A percentile compares a stretch with the other conserved stretches of the same genome.
phyloP scores from a whole-genome alignment of 2,329 filamentous ascomycete genomes.

The Trichoderma gracile region DNA sequence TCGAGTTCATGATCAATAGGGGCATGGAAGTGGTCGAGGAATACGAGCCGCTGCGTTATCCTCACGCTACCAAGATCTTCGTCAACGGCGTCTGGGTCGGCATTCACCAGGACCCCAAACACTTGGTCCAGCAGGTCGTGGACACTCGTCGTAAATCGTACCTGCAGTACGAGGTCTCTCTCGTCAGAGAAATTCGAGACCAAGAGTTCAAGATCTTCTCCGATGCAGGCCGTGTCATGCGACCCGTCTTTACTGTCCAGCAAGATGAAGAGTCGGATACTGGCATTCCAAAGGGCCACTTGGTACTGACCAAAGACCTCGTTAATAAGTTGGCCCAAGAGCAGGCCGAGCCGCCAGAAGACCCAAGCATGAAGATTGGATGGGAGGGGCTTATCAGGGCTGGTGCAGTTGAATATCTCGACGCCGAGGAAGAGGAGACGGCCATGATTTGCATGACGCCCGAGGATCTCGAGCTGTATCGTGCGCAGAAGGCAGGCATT shows the following conservation, averaged over 20 bases:
- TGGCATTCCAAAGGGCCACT: constrained; percentile 60
- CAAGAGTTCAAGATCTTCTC: constrained; percentile 99
- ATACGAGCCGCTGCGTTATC: constrained; percentile 81
- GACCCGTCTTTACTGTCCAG: constrained; percentile 90
- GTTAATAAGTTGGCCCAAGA: constrained; percentile 72
- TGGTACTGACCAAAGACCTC: constrained; percentile 83
- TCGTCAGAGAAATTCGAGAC: constrained; percentile 94
- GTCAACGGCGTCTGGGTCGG: constrained; percentile 98
- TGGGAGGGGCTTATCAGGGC: constrained; percentile 84
- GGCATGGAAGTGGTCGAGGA: constrained; percentile 98
- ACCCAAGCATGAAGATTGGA: constrained; percentile 67
- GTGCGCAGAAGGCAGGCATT: constrained; percentile 67
- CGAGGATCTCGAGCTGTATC: constrained; percentile 82
- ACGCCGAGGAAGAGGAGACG: constrained; percentile 97
- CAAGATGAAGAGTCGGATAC: constrained; percentile 75
- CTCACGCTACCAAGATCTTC: constrained; percentile 95
- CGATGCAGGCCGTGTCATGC: constrained; percentile 91
- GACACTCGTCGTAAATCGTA: constrained; percentile 77
- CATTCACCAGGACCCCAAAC: constrained; percentile 84
- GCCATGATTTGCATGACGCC: constrained; percentile 99
- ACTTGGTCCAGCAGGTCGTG: constrained; percentile 77
- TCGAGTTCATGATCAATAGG: constrained; percentile 92
- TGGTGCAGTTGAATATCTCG: constrained; percentile 92
- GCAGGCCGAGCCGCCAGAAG: constrained; percentile 65
- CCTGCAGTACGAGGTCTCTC: constrained; percentile 87